A percentile compares a stretch with the other conserved stretches of the same genome.
phyloP scores from a whole-genome alignment of 1,284 basidiomycete species.

The Heliocybe sulcata region DNA sequence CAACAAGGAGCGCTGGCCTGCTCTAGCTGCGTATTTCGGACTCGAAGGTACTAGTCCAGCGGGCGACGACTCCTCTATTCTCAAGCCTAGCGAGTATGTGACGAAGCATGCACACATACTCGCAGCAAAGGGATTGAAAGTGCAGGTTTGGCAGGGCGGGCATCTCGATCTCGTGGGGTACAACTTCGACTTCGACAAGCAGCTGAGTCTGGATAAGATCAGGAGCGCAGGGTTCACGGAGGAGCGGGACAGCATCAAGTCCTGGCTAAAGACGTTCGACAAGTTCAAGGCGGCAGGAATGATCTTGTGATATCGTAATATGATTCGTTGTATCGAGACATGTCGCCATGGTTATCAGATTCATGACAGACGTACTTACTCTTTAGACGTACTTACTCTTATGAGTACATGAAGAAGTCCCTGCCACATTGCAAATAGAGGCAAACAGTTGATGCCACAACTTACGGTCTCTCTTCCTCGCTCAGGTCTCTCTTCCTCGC shows the following conservation, averaged over 20 bases:
- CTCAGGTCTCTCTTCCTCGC: no score
- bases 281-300: conserved; percentile 11
- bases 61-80: neutral
- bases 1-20: conserved; percentile 12
- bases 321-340: no score
- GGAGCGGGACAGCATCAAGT: conserved; percentile 9
- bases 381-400: no score
- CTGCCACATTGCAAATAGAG: no score
- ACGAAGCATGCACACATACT: conserved; percentile 9
- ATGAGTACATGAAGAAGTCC: no score
- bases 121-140: conserved; percentile 8
- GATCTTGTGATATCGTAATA: conserved; percentile 5
- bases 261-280: conserved; percentile 12
- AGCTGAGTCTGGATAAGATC: conserved; percentile 13
- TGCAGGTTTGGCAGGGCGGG: conserved; percentile 8
- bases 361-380: no score
- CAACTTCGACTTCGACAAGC: conserved; percentile 9
- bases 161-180: conserved; percentile 9
- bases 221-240: conserved; percentile 10
- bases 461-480: no score
- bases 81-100: conserved; percentile 11
- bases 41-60: conserved; percentile 10
- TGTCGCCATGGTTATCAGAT: no score
- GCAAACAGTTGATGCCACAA: no score
- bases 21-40: conserved; percentile 10